Conservation (phyloP, 306 rosid genomes). For the Begonia masoniana region DNA sequence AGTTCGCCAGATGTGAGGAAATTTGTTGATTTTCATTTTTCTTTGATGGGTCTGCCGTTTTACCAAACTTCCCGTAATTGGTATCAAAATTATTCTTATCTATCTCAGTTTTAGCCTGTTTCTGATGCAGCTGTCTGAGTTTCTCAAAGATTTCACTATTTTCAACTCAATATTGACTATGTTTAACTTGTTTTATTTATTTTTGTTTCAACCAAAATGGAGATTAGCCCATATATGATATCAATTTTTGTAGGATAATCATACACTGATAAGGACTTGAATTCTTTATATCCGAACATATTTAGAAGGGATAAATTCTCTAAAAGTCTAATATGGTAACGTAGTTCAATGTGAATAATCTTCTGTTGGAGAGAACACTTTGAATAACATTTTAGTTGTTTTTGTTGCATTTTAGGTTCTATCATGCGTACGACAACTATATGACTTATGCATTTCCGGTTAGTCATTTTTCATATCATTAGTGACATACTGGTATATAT, state of each 20-base stretch:
- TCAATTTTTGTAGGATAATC: too few species aligned
- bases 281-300: neutral
- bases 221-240: too few species aligned
- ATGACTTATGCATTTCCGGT: conserved; percentile 94
- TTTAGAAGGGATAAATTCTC: too few species aligned
- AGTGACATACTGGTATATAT: conserved; percentile 7
- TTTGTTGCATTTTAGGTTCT: conserved; percentile 44
- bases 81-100: neutral
- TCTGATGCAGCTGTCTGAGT: neutral
- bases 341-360: too few species aligned
- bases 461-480: conserved; percentile 15
- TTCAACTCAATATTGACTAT: conserved; percentile 1
- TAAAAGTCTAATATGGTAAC: too few species aligned
- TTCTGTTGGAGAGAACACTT: neutral
- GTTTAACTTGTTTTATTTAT: neutral
- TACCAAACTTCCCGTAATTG: neutral
- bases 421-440: conserved; percentile 90
- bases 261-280: neutral
- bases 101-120: neutral
- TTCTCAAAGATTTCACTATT: neutral
- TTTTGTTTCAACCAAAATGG: too few species aligned
- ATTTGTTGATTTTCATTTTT: conserved; percentile 1
- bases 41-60: neutral
- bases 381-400: neutral
- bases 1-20: conserved; percentile 67